phyloP scores from a whole-genome alignment of 805 yeast species.

The Ogataea saltuana region DNA sequence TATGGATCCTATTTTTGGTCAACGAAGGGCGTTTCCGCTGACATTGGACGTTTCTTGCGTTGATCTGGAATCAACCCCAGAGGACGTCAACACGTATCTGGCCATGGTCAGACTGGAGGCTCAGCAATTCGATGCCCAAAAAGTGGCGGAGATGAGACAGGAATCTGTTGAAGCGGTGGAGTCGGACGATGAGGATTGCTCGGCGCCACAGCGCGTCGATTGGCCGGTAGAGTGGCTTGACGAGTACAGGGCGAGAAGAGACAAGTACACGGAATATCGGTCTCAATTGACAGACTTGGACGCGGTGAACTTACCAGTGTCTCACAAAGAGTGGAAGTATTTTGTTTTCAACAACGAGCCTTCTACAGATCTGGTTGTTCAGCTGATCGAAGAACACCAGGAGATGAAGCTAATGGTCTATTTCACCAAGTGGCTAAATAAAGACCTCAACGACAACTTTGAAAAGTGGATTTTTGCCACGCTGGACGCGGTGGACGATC shows the following conservation, averaged over 20 bases:
- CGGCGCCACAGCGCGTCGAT: not conserved
- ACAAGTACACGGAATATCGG: slow-evolving; percentile 23
- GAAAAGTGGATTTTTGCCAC: slow-evolving; percentile 43
- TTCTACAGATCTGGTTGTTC: slow-evolving; percentile 30
- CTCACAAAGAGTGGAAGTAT: slow-evolving; percentile 44
- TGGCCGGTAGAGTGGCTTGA: slow-evolving; percentile 17
- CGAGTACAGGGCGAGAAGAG: slow-evolving; percentile 19
- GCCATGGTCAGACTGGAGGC: slow-evolving; percentile 37
- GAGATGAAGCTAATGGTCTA: slow-evolving; percentile 42
- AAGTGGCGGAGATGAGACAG: slow-evolving; percentile 7
- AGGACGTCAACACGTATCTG: slow-evolving; percentile 34
- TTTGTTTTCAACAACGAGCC: slow-evolving; percentile 40
- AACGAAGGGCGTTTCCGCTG: slow-evolving; percentile 38
- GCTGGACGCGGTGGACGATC: slow-evolving; percentile 40
- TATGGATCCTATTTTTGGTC: slow-evolving; percentile 39
- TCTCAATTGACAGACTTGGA: slow-evolving; percentile 26
- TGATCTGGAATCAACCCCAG: slow-evolving; percentile 22
- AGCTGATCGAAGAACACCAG: slow-evolving; percentile 37
- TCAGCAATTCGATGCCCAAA: slow-evolving; percentile 19
- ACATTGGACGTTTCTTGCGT: slow-evolving; percentile 20
- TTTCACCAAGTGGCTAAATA: slow-evolving; percentile 43
- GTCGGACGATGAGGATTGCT: not conserved
- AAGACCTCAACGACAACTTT: slow-evolving; percentile 31
- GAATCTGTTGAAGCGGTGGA: slow-evolving; percentile 2
- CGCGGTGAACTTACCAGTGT: slow-evolving; percentile 38